These are phyloP conservation scores for Quercus lobata DNA, from an alignment of 331 rosid species.

Conservation along the genomic window DNA sequence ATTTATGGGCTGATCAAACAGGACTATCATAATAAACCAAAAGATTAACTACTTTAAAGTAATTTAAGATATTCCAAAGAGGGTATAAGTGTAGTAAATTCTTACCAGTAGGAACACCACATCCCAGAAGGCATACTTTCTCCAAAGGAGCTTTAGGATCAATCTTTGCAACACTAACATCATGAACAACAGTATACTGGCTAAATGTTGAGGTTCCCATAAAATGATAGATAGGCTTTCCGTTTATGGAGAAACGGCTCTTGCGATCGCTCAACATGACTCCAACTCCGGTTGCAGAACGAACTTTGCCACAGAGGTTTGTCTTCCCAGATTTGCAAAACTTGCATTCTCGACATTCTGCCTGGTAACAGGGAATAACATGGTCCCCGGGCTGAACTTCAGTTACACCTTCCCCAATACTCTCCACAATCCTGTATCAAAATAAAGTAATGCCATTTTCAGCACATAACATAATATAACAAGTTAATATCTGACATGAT, in stretches of 20 bases:
- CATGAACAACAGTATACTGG: slow-evolving; percentile 94
- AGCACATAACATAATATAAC: neutral
- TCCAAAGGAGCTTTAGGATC: slow-evolving; percentile 78
- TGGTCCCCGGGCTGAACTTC: slow-evolving; percentile 87
- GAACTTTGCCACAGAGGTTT: slow-evolving; percentile 90
- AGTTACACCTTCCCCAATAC: slow-evolving; percentile 93
- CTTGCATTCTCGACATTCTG: slow-evolving; percentile 93
- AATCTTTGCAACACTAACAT: slow-evolving; percentile 92
- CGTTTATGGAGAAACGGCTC: slow-evolving; percentile 78
- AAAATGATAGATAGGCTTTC: slow-evolving; percentile 82
- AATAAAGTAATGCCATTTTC: neutral
- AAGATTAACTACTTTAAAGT: neutral
- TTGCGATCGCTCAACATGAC: slow-evolving; percentile 79
- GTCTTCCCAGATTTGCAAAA: slow-evolving; percentile 97
- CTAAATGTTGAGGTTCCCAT: slow-evolving; percentile 97
- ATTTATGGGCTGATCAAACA: neutral
- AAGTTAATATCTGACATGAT: neutral
- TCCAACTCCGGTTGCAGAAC: slow-evolving; percentile 87
- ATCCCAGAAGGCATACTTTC: slow-evolving; percentile 94
- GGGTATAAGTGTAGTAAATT: neutral
- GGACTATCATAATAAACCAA: neutral
- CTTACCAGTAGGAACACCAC: slow-evolving; percentile 83
- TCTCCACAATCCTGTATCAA: slow-evolving; percentile 72
- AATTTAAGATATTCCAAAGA: neutral
- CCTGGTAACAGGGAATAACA: slow-evolving; percentile 95